These are phyloP conservation scores for Blakeslea trispora DNA, from an alignment of 371 early-diverging fungal genomes.

Conservation along the genomic window DNA sequence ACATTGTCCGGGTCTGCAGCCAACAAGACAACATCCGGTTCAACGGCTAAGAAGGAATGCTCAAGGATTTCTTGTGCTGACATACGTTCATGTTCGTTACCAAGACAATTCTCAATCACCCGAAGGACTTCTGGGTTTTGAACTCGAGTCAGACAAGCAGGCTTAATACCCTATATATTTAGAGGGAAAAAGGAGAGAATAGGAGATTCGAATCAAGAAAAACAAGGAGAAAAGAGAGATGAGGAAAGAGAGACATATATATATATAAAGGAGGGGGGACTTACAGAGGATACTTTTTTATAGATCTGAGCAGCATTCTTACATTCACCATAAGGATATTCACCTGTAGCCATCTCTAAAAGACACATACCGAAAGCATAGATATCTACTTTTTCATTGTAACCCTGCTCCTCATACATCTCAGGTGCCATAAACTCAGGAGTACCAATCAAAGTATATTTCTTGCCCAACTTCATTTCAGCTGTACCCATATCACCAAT, in stretches of 20 bases:
- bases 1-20: conserved; percentile 63
- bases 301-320: conserved; percentile 87
- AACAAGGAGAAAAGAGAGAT: too few relatives aligned
- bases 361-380: conserved; percentile 96
- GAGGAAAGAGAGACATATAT: too few relatives aligned
- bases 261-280: too few relatives aligned
- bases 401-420: conserved; percentile 89
- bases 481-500: conserved; percentile 94
- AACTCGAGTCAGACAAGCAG: conserved; percentile 73
- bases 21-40: conserved; percentile 75
- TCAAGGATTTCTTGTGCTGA: conserved; percentile 78
- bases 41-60: conserved; percentile 80
- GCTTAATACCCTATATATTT: conserved; percentile 85
- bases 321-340: conserved; percentile 90
- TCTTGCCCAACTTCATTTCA: conserved; percentile 70
- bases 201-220: too few relatives aligned
- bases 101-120: conserved; percentile 78
- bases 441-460: conserved; percentile 88
- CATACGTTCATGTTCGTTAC: conserved; percentile 61
- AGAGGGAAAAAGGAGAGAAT: too few relatives aligned
- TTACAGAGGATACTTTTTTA: conserved; percentile 74
- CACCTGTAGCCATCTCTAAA: conserved; percentile 88
- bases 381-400: conserved; percentile 89
- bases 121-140: conserved; percentile 72
- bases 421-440: conserved; percentile 98